Evolutionary conservation across 108 stramenopile species (phyloP).

Genomic region (Pseudonitzschia pungens): DNA sequence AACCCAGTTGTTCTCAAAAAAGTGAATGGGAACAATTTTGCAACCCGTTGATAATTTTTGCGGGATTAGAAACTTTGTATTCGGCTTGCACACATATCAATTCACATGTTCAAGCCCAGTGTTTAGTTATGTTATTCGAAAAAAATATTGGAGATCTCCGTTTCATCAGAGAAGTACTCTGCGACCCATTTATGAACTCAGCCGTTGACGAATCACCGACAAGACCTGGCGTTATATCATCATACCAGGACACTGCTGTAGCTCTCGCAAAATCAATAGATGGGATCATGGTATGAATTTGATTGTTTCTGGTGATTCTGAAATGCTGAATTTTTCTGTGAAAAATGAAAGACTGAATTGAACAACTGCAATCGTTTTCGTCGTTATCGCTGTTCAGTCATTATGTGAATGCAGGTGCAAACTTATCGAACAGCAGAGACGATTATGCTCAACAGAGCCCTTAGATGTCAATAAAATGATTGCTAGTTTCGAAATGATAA

Average conservation of each 20-base stretch:
- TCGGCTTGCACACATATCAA: slow-evolving; percentile 2
- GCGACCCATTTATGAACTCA: slow-evolving; percentile 17
- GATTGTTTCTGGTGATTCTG: background rate
- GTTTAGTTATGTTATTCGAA: background rate
- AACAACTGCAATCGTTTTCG: background rate
- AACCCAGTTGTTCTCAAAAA: background rate
- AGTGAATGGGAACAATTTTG: slow-evolving; percentile 13
- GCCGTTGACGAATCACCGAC: background rate
- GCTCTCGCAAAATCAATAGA: background rate
- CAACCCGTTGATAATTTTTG: slow-evolving; percentile 14
- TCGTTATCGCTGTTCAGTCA: background rate
- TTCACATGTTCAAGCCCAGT: slow-evolving; percentile 4
- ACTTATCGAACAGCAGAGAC: slow-evolving; percentile 2
- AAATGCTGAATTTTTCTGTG: background rate
- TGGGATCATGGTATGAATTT: slow-evolving; percentile 9
- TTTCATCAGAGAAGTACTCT: slow-evolving; percentile 6
- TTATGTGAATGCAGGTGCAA: slow-evolving; percentile 13
- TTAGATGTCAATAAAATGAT: background rate
- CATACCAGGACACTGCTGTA: slow-evolving; percentile 12
- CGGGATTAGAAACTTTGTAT: slow-evolving; percentile 12
- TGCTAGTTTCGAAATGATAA: background rate
- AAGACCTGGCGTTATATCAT: background rate
- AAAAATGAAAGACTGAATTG: too few relatives aligned
- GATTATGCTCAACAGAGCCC: background rate
- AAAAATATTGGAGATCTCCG: slow-evolving; percentile 2